Base-by-base conservation (phyloP, 495 filamentous ascomycete genomes). In the Trichoderma virens region DNA sequence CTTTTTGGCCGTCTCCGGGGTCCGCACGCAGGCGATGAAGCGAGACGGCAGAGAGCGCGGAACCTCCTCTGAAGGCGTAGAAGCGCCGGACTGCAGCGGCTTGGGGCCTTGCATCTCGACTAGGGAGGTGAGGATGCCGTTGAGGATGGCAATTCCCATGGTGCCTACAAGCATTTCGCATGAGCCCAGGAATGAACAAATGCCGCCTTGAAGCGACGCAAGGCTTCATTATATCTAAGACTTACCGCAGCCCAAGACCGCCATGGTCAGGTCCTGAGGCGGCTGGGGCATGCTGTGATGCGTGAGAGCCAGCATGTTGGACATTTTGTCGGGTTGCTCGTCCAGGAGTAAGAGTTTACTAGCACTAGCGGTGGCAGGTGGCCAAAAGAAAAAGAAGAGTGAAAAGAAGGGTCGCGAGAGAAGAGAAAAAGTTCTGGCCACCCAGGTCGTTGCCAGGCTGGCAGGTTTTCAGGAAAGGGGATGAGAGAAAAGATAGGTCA, bases 81-180 rank as follows among this genome's bases (percentile, higher is more conserved):
- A 78, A 20, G 78, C 78, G 41, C 81, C 82, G 25, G 80, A 78
- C 54, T 78, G 72, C 39, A 79, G 70, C 14, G 72, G 69, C 35
- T 68, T 68, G 35, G 72, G 72, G 23, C 65, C 73, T 43, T 70
- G 72, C 67, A 79, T 67, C 67, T 81, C 76, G 47, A 77, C 69
- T 38, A 93, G 78, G 18, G 89, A 88, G 62, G 81, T 73, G 60
- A 93, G 85, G 68, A 95, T 90, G 59, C 91, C 91, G 6, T 86
- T 89, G 60, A 94, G 83, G 67, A 95, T 92, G 39, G 91, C 89
- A 54, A 90, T 88, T 59, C 91, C 91, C 83, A 95, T 87, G 25
- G 90, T 93, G 62, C 91, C 90, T 83, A 61, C 28, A 11, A 25
- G 20, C 7, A 7, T 27, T 27, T 27, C 5, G n/a, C 23, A 56